Conservation (phyloP, 2,329 filamentous ascomycete genomes). For the Tricladium varicosporioides region DNA sequence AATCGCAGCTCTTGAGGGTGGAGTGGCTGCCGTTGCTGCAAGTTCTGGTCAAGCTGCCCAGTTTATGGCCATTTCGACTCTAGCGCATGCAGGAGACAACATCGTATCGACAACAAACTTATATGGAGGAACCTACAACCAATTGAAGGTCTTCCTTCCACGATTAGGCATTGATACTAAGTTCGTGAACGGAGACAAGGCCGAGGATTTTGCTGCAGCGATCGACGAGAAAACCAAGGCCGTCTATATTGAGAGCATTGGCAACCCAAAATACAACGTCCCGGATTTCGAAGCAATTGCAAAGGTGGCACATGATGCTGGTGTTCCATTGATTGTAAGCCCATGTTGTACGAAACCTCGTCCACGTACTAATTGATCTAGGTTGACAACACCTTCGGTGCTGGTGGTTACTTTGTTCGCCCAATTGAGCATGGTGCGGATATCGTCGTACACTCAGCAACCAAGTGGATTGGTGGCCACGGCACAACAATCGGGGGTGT, state of each 20-base stretch:
- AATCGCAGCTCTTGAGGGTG: slow-evolving; percentile 92
- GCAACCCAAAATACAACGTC: slow-evolving; percentile 90
- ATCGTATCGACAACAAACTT: slow-evolving; percentile 88
- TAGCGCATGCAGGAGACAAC: slow-evolving; percentile 89
- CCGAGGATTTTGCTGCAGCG: slow-evolving; percentile 73
- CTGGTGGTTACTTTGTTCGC: slow-evolving; percentile 82
- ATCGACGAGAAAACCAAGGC: slow-evolving; percentile 95
- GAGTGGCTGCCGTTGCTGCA: slow-evolving; percentile 79
- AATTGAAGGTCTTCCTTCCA: slow-evolving; percentile 87
- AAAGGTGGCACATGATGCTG: slow-evolving; percentile 70
- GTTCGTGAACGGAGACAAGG: slow-evolving; percentile 78
- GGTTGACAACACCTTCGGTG: slow-evolving; percentile 95
- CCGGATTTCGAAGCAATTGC: slow-evolving; percentile 87
- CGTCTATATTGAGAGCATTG: slow-evolving; percentile 83
- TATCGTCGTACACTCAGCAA: slow-evolving; percentile 91
- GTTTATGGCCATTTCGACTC: slow-evolving; percentile 81
- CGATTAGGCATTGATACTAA: slow-evolving; percentile 86
- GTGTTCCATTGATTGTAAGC: slow-evolving; percentile 52
- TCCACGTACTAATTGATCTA: slow-evolving; percentile 32
- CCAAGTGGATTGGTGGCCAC: slow-evolving; percentile 96
- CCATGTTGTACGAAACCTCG: background rate
- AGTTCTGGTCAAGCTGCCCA: slow-evolving; percentile 88
- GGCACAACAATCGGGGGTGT: slow-evolving; percentile 88
- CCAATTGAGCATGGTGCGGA: slow-evolving; percentile 90
- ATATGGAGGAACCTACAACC: slow-evolving; percentile 96